Percentiles rank a stretch among this genome's conserved stretches.
Evolutionary conservation across 129 eudicot species (phyloP).

Genomic region (Apium graveolens): DNA sequence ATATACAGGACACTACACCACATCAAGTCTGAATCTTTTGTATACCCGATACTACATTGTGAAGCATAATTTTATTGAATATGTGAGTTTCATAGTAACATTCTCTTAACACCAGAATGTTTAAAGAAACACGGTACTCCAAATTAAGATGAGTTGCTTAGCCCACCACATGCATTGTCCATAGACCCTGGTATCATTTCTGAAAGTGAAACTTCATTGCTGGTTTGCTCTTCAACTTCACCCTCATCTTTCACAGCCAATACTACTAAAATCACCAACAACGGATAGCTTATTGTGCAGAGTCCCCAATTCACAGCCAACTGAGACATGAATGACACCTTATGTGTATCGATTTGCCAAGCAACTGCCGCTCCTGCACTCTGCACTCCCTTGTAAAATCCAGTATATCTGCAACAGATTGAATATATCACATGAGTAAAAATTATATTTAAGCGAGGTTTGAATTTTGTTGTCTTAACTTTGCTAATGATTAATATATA

Average conservation of each 20-base stretch:
- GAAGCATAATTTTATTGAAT: no score
- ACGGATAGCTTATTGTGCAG: slow-evolving; percentile 61
- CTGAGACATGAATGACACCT: slow-evolving; percentile 50
- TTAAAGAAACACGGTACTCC: neutral
- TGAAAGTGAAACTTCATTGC: slow-evolving; percentile 20
- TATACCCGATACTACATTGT: neutral
- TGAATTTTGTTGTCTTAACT: neutral
- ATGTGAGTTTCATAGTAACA: neutral
- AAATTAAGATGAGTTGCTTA: slow-evolving; percentile 8
- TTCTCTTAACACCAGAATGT: neutral
- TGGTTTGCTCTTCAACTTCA: slow-evolving; percentile 14
- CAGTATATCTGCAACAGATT: slow-evolving; percentile 42
- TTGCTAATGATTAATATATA: neutral
- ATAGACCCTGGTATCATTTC: slow-evolving; percentile 11
- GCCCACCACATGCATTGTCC: no score
- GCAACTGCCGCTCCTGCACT: slow-evolving; percentile 98
- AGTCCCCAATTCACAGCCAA: slow-evolving; percentile 63
- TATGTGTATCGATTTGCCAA: slow-evolving; percentile 73
- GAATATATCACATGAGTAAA: neutral
- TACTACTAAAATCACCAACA: slow-evolving; percentile 54
- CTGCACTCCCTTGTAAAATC: slow-evolving; percentile 91
- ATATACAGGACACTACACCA: no score
- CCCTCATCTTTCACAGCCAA: slow-evolving; percentile 70
- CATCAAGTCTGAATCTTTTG: neutral
- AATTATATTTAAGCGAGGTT: neutral